Evolutionary conservation across 495 filamentous ascomycete species (phyloP).

Genomic region (Parathielavia appendiculata): DNA sequence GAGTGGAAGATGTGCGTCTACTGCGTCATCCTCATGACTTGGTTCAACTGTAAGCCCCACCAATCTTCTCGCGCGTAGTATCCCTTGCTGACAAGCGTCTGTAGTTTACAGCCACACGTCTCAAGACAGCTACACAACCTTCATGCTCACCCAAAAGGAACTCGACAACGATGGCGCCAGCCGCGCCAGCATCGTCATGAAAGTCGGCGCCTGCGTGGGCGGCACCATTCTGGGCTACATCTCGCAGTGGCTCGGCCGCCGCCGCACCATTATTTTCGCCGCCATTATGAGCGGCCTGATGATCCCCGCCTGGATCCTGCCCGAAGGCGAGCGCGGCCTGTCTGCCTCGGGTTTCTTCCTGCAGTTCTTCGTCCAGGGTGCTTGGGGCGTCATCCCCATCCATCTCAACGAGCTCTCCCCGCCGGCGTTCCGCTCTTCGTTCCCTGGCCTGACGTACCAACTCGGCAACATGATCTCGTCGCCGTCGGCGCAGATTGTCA

Average conservation of each 20-base stretch:
- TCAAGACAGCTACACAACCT: slow-evolving; percentile 74
- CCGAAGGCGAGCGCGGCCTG: slow-evolving; percentile 49
- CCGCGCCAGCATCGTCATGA: slow-evolving; percentile 68
- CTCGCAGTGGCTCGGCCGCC: slow-evolving; percentile 66
- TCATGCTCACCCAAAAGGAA: slow-evolving; percentile 63
- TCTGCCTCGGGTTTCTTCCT: slow-evolving; percentile 67
- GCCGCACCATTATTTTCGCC: slow-evolving; percentile 57
- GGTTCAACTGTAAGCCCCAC: slow-evolving; percentile 44
- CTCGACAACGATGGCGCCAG: slow-evolving; percentile 55
- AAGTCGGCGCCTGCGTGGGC: slow-evolving; percentile 67
- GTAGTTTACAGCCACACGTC: slow-evolving; percentile 58
- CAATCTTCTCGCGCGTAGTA: not conserved
- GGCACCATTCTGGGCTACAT: slow-evolving; percentile 67
- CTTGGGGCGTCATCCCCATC: slow-evolving; percentile 74
- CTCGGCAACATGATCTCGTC: slow-evolving; percentile 72
- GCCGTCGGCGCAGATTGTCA: slow-evolving; percentile 66
- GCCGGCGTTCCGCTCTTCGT: slow-evolving; percentile 64
- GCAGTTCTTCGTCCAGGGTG: slow-evolving; percentile 74
- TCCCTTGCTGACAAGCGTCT: too few species aligned
- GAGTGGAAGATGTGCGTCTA: slow-evolving; percentile 72
- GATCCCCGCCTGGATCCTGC: slow-evolving; percentile 70
- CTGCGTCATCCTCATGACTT: slow-evolving; percentile 66
- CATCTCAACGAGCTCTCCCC: slow-evolving; percentile 75
- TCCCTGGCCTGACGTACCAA: slow-evolving; percentile 66
- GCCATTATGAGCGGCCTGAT: slow-evolving; percentile 53